Conservation (phyloP, 1,284 basidiomycete genomes). For the Macrocybe sp. region DNA sequence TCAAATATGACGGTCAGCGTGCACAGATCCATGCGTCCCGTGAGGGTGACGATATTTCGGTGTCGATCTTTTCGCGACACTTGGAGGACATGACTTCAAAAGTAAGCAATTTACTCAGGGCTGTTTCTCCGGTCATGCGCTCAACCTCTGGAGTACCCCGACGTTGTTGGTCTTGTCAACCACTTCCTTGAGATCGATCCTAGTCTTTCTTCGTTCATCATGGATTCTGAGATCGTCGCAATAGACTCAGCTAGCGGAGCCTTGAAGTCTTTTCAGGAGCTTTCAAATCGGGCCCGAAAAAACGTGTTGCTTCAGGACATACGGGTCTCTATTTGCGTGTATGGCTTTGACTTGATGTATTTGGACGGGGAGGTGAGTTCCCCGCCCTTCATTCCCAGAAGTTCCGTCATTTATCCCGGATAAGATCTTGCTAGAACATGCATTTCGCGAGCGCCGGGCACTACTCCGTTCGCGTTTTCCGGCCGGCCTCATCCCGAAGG, state of each 20-base stretch:
- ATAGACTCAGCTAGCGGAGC: slow-evolving; percentile 63
- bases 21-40: slow-evolving; percentile 76
- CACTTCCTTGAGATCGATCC: slow-evolving; percentile 38
- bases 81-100: slow-evolving; percentile 92
- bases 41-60: slow-evolving; percentile 37
- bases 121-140: neutral
- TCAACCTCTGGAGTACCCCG: slow-evolving; percentile 69
- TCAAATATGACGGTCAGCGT: slow-evolving; percentile 86
- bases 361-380: slow-evolving; percentile 70
- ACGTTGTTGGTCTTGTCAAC: slow-evolving; percentile 62
- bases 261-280: slow-evolving; percentile 80
- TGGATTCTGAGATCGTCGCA: slow-evolving; percentile 83
- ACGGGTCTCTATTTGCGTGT: slow-evolving; percentile 80
- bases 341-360: slow-evolving; percentile 90
- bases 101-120: slow-evolving; percentile 29
- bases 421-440: slow-evolving; percentile 50
- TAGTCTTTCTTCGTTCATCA: slow-evolving; percentile 69
- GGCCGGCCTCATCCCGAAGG: slow-evolving; percentile 38
- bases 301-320: slow-evolving; percentile 80
- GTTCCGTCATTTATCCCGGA: neutral
- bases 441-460: slow-evolving; percentile 71
- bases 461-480: slow-evolving; percentile 60
- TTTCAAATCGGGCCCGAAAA: slow-evolving; percentile 83
- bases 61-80: slow-evolving; percentile 85
- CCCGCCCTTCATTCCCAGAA: neutral